These are phyloP conservation scores for Phytophthora macrochlamydospora DNA, from an alignment of 352 stramenopile species.

Conservation along the genomic window DNA sequence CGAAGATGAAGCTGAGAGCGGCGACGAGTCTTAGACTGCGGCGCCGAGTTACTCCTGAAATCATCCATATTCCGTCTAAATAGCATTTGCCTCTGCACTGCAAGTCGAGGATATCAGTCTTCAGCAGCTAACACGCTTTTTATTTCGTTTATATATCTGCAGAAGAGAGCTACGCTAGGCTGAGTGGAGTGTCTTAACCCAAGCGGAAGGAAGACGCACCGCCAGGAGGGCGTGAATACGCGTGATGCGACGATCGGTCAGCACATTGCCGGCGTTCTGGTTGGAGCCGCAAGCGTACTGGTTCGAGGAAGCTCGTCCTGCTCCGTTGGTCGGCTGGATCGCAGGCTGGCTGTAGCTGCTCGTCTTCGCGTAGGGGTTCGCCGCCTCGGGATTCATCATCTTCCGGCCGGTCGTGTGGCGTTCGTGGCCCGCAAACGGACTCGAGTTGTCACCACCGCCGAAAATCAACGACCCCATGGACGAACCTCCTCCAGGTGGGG, in stretches of 20 bases:
- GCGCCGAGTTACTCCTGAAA: conserved; percentile 8
- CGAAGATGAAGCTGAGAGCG: conserved; percentile 34
- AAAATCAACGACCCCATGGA: conserved; percentile 80
- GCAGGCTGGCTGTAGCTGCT: conserved; percentile 29
- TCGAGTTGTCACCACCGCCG: conserved; percentile 57
- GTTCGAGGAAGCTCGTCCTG: conserved; percentile 70
- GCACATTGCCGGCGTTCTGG: conserved; percentile 91
- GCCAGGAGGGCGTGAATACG: conserved; percentile 88
- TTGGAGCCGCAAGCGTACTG: conserved; percentile 81
- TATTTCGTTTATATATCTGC: conserved; percentile 14
- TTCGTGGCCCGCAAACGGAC: conserved; percentile 57
- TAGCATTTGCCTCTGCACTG: conserved; percentile 23
- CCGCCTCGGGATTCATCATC: conserved; percentile 54
- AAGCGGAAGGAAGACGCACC: conserved; percentile 84
- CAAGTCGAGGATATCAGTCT: neutral
- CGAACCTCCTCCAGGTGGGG: conserved; percentile 71
- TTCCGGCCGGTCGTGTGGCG: conserved; percentile 47
- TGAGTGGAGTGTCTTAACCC: conserved; percentile 40
- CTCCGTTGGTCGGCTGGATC: conserved; percentile 11
- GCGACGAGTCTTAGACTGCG: conserved; percentile 35
- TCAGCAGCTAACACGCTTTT: conserved; percentile 18
- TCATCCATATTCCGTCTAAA: conserved; percentile 22
- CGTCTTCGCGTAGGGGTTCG: conserved; percentile 52
- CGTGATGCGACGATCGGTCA: conserved; percentile 90
- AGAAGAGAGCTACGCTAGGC: neutral